Percentiles rank a stretch among this genome's conserved stretches.
Conservation (phyloP, 2,329 filamentous ascomycete genomes). For the Lasiodiplodia theobromae region DNA sequence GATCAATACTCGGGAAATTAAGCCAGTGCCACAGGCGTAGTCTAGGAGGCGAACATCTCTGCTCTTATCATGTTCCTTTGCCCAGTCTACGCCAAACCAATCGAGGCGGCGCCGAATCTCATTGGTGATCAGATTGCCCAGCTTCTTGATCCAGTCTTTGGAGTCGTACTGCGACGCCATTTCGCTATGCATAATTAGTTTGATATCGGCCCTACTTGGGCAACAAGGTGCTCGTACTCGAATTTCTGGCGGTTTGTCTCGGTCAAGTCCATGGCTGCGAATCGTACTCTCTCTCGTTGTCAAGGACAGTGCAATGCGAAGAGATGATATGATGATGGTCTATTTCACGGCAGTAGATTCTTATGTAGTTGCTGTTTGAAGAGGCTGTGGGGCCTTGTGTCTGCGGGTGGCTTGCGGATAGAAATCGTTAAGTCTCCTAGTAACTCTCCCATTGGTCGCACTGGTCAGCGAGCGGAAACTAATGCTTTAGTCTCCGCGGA, state of each 20-base stretch:
- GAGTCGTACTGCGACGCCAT: conserved; percentile 64
- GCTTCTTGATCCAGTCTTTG: conserved; percentile 60
- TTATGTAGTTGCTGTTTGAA: conserved; percentile 1
- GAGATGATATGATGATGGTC: neutral
- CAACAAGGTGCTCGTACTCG: conserved; percentile 36
- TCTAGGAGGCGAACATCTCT: conserved; percentile 66
- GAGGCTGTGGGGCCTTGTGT: neutral
- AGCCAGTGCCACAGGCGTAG: conserved; percentile 77
- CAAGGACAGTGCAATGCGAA: neutral
- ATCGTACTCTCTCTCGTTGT: neutral
- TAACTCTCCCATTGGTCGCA: conserved; percentile 34
- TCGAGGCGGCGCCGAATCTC: conserved; percentile 61
- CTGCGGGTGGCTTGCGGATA: conserved; percentile 21
- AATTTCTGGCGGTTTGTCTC: conserved; percentile 47
- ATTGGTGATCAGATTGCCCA: conserved; percentile 61
- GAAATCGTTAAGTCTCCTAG: conserved; percentile 29
- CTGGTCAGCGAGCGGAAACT: conserved; percentile 12
- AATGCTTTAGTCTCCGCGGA: conserved; percentile 14
- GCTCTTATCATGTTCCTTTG: conserved; percentile 34
- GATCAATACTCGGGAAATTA: conserved; percentile 65
- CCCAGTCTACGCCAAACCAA: conserved; percentile 69
- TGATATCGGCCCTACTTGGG: neutral
- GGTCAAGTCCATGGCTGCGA: conserved; percentile 32
- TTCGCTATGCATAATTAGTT: conserved; percentile 49
- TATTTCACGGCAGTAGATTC: neutral